Conservation (phyloP, 306 rosid genomes). For the Pyrus communis region DNA sequence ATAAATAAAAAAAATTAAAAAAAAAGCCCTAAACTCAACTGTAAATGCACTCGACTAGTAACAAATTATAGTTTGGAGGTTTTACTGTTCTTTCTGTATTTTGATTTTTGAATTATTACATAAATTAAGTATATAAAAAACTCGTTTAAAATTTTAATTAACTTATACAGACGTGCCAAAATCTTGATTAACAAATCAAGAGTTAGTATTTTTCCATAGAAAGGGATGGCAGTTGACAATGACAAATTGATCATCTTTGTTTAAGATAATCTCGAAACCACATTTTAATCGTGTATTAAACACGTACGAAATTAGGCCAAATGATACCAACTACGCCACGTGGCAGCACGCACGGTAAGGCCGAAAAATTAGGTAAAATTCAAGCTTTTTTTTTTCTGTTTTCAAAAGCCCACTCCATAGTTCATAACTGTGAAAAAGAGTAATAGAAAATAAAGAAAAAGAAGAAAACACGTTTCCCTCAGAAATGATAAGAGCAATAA, state of each 20-base stretch:
- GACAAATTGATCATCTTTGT: not conserved
- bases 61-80: no score
- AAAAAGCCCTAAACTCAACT: not conserved
- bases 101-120: not conserved
- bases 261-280: not conserved
- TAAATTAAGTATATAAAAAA: no score
- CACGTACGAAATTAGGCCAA: not conserved
- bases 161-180: not conserved
- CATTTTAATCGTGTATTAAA: not conserved
- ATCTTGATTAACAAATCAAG: not conserved
- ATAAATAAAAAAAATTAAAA: no score
- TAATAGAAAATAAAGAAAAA: not conserved
- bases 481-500: not conserved
- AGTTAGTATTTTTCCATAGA: not conserved
- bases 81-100: no score
- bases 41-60: not conserved
- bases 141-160: not conserved
- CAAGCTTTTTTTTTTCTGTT: not conserved
- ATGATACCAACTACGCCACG: conserved; percentile 7
- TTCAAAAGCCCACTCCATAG: not conserved
- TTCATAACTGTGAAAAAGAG: not conserved
- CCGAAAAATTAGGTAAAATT: conserved; percentile 10
- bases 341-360: not conserved
- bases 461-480: not conserved
- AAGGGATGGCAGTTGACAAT: not conserved